Percentiles rank a stretch among this genome's conserved stretches.
Evolutionary conservation across 495 filamentous ascomycete species (phyloP).

Genomic region (Thermochaetoides thermophila): DNA sequence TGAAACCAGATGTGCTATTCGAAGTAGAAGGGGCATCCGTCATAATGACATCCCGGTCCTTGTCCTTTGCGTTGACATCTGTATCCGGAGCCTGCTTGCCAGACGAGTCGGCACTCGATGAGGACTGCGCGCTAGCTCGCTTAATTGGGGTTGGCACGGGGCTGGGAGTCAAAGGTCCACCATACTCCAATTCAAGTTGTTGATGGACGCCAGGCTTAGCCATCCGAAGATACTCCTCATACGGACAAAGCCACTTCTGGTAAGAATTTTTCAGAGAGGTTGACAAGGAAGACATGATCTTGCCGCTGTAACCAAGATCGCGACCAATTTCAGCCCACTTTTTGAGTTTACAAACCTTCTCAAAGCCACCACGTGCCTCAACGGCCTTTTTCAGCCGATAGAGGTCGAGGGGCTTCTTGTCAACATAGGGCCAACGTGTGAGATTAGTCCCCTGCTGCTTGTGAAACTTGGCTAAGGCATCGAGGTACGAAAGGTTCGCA

Average conservation of each 20-base stretch:
- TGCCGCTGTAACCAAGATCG: slow-evolving; percentile 94
- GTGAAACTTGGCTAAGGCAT: slow-evolving; percentile 91
- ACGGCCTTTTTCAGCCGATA: slow-evolving; percentile 96
- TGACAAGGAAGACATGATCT: slow-evolving; percentile 99
- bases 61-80: no score
- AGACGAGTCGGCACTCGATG: slow-evolving; percentile 44
- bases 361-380: slow-evolving; percentile 83
- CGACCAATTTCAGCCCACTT: slow-evolving; percentile 99
- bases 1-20: slow-evolving; percentile 49
- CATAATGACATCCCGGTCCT: slow-evolving; percentile 31
- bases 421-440: slow-evolving; percentile 86
- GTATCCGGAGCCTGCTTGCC: no score
- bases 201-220: slow-evolving; percentile 96
- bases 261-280: slow-evolving; percentile 98
- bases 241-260: slow-evolving; percentile 87
- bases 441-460: slow-evolving; percentile 90
- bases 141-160: slow-evolving; percentile 77
- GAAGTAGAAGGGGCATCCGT: slow-evolving; percentile 35
- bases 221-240: slow-evolving; percentile 84
- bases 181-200: slow-evolving; percentile 83
- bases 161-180: slow-evolving; percentile 88
- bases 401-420: slow-evolving; percentile 92
- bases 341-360: slow-evolving; percentile 89
- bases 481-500: slow-evolving; percentile 89
- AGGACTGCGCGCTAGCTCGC: slow-evolving; percentile 52